Evolutionary conservation across 1,139 yeast species (phyloP).

Genomic region (Groenewaldozyma sp.): DNA sequence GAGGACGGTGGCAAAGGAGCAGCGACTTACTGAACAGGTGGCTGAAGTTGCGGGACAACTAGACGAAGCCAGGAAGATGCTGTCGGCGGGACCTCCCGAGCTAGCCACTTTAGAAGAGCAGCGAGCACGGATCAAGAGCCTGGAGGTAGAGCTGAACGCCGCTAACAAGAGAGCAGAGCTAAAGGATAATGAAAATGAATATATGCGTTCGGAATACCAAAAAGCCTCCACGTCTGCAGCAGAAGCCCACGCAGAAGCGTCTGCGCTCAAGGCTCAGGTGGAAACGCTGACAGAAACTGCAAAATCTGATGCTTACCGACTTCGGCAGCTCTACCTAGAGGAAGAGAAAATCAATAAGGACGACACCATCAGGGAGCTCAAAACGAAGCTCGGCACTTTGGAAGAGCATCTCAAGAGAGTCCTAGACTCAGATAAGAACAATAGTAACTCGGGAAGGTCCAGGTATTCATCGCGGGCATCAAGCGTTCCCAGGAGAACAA

Average conservation of each 20-base stretch:
- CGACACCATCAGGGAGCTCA: slow-evolving; percentile 24
- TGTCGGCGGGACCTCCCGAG: slow-evolving; percentile 15
- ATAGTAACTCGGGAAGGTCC: slow-evolving; percentile 23
- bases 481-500: slow-evolving; percentile 22
- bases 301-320: slow-evolving; percentile 23
- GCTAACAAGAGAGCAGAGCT: slow-evolving; percentile 33
- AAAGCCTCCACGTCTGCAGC: slow-evolving; percentile 48
- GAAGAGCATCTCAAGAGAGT: slow-evolving; percentile 31
- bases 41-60: slow-evolving; percentile 11
- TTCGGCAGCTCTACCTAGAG: slow-evolving; percentile 23
- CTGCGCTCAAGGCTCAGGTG: slow-evolving; percentile 29
- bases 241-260: slow-evolving; percentile 42
- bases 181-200: slow-evolving; percentile 47
- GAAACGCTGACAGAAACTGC: slow-evolving; percentile 28
- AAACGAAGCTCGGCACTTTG: slow-evolving; percentile 20
- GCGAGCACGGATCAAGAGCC: slow-evolving; percentile 32
- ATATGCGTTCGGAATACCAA: slow-evolving; percentile 56
- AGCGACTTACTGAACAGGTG: slow-evolving; percentile 11
- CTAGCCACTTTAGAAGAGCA: slow-evolving; percentile 28
- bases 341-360: slow-evolving; percentile 25
- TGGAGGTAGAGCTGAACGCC: slow-evolving; percentile 34
- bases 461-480: slow-evolving; percentile 27
- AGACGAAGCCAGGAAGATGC: slow-evolving; percentile 11
- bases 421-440: slow-evolving; percentile 24
- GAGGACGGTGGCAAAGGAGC: slow-evolving; percentile 17